These are phyloP conservation scores for Pseudocercospora eumusae DNA, from an alignment of 2,329 filamentous ascomycete species.

Conservation along the genomic window DNA sequence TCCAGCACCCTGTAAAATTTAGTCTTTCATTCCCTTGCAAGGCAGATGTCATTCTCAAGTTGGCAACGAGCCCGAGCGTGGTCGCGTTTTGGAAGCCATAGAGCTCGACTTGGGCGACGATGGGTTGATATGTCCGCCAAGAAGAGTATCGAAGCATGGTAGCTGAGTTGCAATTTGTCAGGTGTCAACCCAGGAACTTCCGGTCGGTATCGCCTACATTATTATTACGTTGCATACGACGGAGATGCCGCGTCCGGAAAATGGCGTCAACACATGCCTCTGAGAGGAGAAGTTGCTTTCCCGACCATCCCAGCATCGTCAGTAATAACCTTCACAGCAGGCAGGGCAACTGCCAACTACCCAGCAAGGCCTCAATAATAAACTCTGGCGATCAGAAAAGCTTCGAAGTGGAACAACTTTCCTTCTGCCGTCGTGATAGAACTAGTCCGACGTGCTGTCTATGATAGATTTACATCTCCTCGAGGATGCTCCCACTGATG, in stretches of 20 bases:
- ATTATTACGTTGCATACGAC: neutral
- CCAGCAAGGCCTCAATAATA: neutral
- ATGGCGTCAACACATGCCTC: neutral
- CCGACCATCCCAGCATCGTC: neutral
- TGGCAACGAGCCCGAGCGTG: slow-evolving; percentile 3
- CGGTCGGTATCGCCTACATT: neutral
- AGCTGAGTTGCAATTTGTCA: neutral
- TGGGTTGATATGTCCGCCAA: neutral
- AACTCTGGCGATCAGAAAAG: neutral
- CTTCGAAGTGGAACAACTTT: neutral
- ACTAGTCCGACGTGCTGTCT: slow-evolving; percentile 5
- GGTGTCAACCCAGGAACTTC: neutral
- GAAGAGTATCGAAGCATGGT: neutral
- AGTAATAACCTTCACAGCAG: neutral
- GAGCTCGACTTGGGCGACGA: neutral
- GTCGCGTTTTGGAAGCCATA: neutral
- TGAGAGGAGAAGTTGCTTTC: neutral
- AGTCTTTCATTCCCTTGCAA: neutral
- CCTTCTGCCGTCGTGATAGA: neutral
- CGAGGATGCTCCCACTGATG: neutral
- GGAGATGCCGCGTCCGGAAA: neutral
- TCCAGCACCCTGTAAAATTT: neutral
- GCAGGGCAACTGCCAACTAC: neutral
- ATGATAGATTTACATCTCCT: slow-evolving; percentile 2
- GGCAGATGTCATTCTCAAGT: neutral